phyloP scores from a whole-genome alignment of 768 basidiomycete genomes.

The Sporobolomyces roseus region DNA sequence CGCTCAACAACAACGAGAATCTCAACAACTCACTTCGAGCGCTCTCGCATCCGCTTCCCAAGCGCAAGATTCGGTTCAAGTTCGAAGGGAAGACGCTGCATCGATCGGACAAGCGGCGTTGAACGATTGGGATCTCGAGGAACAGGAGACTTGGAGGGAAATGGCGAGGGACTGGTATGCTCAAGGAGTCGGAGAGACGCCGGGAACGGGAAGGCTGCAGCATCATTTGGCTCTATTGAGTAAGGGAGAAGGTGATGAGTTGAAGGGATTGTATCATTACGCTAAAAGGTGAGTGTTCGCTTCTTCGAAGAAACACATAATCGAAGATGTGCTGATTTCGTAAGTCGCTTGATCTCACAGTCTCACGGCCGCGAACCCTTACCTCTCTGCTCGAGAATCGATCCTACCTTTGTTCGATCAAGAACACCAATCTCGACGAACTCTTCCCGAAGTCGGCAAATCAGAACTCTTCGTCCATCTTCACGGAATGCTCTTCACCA shows the following conservation, averaged over 20 bases:
- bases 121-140: slow-evolving; percentile 74
- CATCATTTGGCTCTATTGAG: slow-evolving; percentile 87
- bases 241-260: slow-evolving; percentile 73
- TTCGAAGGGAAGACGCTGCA: slow-evolving; percentile 23
- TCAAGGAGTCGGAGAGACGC: slow-evolving; percentile 76
- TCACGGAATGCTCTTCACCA: slow-evolving; percentile 96
- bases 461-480: slow-evolving; percentile 83
- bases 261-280: slow-evolving; percentile 86
- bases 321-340: neutral
- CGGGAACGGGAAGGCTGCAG: slow-evolving; percentile 90
- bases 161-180: slow-evolving; percentile 93
- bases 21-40: too few species aligned
- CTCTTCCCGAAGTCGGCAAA: slow-evolving; percentile 64
- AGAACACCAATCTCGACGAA: slow-evolving; percentile 66
- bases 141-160: slow-evolving; percentile 80
- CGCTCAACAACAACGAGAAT: neutral
- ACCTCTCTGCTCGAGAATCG: slow-evolving; percentile 80
- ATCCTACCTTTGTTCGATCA: slow-evolving; percentile 82
- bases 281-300: slow-evolving; percentile 69
- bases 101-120: slow-evolving; percentile 82
- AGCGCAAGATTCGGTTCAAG: neutral
- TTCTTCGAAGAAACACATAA: slow-evolving; percentile 8
- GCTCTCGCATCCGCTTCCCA: neutral
- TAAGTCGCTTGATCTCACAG: slow-evolving; percentile 51
- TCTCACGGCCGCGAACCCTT: slow-evolving; percentile 86